A percentile compares a stretch with the other conserved stretches of the same genome.
These are phyloP conservation scores for Serendipita sp. DNA, from an alignment of 768 basidiomycete genomes.

Conservation along the genomic window DNA sequence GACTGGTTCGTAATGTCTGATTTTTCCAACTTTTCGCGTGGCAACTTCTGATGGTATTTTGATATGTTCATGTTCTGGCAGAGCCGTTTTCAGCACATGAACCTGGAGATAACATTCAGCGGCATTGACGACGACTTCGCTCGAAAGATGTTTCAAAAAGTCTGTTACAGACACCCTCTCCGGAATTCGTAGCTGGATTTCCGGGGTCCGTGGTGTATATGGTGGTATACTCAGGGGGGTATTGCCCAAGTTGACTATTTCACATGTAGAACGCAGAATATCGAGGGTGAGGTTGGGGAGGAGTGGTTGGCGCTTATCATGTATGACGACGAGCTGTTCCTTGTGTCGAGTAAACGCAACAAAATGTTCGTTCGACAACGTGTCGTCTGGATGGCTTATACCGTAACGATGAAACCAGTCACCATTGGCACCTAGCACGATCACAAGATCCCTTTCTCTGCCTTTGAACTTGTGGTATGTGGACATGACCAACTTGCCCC, in stretches of 20 bases:
- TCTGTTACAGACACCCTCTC: not conserved
- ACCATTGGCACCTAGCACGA: constrained; percentile 3
- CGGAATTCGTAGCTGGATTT: not conserved
- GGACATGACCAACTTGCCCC: not conserved
- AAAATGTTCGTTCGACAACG: not conserved
- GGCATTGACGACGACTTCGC: not conserved
- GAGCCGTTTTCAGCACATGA: not conserved
- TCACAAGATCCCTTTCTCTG: constrained; percentile 1
- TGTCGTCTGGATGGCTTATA: not conserved
- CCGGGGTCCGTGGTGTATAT: not conserved
- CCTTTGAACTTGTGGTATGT: constrained; percentile 9
- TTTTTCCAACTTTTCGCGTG: not conserved
- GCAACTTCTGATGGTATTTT: not conserved
- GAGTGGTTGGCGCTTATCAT: not conserved
- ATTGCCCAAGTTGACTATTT: not conserved
- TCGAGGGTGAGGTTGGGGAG: not conserved
- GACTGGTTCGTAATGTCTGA: constrained; percentile 2
- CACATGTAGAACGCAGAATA: not conserved
- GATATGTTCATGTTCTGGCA: not conserved
- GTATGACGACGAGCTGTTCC: constrained; percentile 4
- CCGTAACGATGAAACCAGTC: not conserved
- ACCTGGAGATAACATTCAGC: not conserved
- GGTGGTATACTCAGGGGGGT: no score
- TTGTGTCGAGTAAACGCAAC: constrained; percentile 2
- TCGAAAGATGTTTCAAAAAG: not conserved